These are phyloP conservation scores for Fusarium sp. DNA, from an alignment of 2,329 filamentous ascomycete species.

Conservation along the genomic window DNA sequence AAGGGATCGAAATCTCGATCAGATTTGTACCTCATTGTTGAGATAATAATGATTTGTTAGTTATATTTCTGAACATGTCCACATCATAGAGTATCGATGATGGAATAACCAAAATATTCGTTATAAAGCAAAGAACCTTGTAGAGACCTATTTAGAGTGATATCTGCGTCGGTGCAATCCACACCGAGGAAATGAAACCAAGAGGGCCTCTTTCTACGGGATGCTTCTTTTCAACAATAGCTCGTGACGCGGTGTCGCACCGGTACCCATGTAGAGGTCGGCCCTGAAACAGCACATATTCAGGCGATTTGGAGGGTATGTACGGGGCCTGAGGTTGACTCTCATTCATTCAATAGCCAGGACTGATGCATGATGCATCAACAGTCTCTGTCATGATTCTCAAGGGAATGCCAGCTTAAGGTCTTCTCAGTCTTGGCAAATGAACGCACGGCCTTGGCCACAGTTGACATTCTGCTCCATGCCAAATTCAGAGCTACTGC, in stretches of 20 bases:
- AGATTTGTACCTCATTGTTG: background rate
- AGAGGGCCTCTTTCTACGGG: conserved; percentile 1
- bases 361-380: background rate
- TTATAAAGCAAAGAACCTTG: background rate
- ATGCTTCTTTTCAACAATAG: conserved; percentile 10
- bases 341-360: too few species aligned
- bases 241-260: conserved; percentile 2
- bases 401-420: background rate
- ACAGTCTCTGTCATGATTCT: background rate
- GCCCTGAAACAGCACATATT: background rate
- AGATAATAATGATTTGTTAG: background rate
- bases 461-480: background rate
- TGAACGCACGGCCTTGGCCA: background rate
- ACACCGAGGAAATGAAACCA: background rate
- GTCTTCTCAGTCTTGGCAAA: background rate
- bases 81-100: background rate
- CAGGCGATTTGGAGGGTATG: background rate
- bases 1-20: background rate
- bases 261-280: background rate
- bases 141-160: background rate
- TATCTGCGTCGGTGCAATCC: background rate
- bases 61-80: background rate
- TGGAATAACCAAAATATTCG: background rate
- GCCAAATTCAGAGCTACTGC: background rate
- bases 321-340: background rate